A percentile compares a stretch with the other conserved stretches of the same genome.
Conservation (phyloP, 306 rosid genomes). For the Herpetospermum pedunculosum region DNA sequence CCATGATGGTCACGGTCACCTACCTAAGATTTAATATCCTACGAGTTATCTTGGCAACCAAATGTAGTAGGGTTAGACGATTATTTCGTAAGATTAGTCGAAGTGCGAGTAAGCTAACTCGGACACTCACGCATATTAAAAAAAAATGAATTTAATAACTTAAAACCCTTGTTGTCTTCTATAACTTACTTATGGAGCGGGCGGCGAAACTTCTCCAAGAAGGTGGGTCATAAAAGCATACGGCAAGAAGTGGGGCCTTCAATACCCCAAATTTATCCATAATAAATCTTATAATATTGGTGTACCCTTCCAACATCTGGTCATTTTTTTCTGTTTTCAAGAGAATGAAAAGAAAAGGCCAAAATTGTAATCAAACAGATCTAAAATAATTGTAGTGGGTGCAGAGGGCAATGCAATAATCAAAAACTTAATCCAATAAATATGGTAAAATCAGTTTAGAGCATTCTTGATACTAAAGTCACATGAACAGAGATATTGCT, state of each 20-base stretch:
- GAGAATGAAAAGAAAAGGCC: neutral
- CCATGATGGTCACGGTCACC: too few species aligned
- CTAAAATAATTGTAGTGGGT: constrained; percentile 7
- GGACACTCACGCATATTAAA: too few species aligned
- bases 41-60: too few species aligned
- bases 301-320: neutral
- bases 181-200: neutral
- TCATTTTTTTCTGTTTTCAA: neutral
- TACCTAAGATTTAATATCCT: too few species aligned
- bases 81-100: too few species aligned
- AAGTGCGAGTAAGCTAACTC: too few species aligned
- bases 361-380: constrained; percentile 3
- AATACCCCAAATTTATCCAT: neutral
- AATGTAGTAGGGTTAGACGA: too few species aligned
- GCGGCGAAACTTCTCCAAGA: neutral
- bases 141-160: neutral
- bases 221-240: neutral
- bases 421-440: neutral
- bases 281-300: neutral
- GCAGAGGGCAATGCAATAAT: constrained; percentile 6
- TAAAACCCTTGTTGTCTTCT: neutral
- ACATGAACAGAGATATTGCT: constrained; percentile 9
- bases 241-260: neutral
- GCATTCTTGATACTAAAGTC: constrained; percentile 10
- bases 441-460: neutral